Base-by-base conservation (phyloP, 2,329 filamentous ascomycete species). In the Sporothrix curviconia region DNA sequence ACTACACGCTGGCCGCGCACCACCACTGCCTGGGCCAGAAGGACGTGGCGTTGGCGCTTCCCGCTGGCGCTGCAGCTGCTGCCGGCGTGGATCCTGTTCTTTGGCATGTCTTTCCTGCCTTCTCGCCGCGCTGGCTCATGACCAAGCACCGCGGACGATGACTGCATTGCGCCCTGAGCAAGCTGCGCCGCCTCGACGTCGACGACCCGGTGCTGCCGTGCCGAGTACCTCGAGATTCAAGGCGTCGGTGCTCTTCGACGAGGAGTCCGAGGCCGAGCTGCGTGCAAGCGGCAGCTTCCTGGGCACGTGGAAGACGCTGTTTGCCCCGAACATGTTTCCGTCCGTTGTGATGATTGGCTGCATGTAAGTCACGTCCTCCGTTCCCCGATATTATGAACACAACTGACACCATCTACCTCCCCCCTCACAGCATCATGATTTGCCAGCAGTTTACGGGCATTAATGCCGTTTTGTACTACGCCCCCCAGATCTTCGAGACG, bases 241-340 rank as follows among this genome's bases (percentile, higher is more conserved):
- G 63, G 72, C 76, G 11, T 74, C 75, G 61, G 66, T 66, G 8
- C 64, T 74, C 5, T 76, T 77, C 56, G 73, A 95, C 78, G 82
- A 92, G 73, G 87, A 89, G 73, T 90, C 92, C 69, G 90, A 95
- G 78, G 77, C 85, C 64, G 76, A 81, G 53, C 74, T 86, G 58
- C 84, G 87, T 57, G 86, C 86, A 61, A 71, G 78, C 64, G 77
- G 76, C 64, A 80, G 81, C 66, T 89, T 85, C 78, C 76, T 86
- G 69, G 76, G 76, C 65, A 81, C 78, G 66, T 95, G 90, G 90
- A 81, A 69, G 63, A 81, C 87, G 63, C 81, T 84, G 64, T 76
- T 90, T 61, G 75, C 65, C 57, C 78, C 74, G 22, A 72, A 81
- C 64, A 67, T 79, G 49, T 77, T 78, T 0, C 77, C 80, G 59